These are phyloP conservation scores for Metschnikowia kunwiensis DNA, from an alignment of 805 yeast species.

Conservation along the genomic window DNA sequence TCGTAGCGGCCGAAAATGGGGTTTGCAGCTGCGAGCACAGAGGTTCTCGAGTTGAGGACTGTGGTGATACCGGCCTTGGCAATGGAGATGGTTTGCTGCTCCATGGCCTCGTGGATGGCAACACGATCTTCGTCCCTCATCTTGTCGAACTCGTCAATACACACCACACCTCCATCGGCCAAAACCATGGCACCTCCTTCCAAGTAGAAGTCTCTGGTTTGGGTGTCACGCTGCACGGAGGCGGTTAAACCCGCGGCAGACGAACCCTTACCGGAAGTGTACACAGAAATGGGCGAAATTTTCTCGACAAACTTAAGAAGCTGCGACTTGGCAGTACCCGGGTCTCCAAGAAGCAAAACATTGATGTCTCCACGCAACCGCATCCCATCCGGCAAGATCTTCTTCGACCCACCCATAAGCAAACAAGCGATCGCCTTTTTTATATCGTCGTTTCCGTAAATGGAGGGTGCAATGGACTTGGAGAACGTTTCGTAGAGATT, in stretches of 20 bases:
- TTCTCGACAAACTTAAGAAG: conserved; percentile 92
- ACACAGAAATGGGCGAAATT: conserved; percentile 89
- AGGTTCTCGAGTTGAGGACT: conserved; percentile 90
- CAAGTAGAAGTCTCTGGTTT: conserved; percentile 84
- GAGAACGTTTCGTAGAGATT: conserved; percentile 83
- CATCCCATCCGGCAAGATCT: conserved; percentile 92
- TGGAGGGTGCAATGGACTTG: conserved; percentile 91
- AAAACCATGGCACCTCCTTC: conserved; percentile 99
- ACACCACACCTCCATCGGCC: conserved; percentile 98
- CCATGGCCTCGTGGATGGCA: conserved; percentile 99
- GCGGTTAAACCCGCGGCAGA: conserved; percentile 99
- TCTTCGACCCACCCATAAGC: conserved; percentile 91
- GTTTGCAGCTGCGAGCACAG: conserved; percentile 96
- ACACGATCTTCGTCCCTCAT: conserved; percentile 99
- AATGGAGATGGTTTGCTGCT: conserved; percentile 97
- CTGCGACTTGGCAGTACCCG: conserved; percentile 99
- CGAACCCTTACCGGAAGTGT: conserved; percentile 98
- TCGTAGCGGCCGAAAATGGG: conserved; percentile 97
- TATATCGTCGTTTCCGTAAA: conserved; percentile 89
- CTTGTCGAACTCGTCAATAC: conserved; percentile 98
- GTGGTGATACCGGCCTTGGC: conserved; percentile 99
- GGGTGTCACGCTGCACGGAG: conserved; percentile 88
- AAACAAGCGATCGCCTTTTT: conserved; percentile 91
- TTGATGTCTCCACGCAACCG: conserved; percentile 96
- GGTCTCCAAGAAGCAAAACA: conserved; percentile 91